A percentile compares a stretch with the other conserved stretches of the same genome.
phyloP scores from a whole-genome alignment of 164 flowering plant genomes.

The Liriodendron chinense region DNA sequence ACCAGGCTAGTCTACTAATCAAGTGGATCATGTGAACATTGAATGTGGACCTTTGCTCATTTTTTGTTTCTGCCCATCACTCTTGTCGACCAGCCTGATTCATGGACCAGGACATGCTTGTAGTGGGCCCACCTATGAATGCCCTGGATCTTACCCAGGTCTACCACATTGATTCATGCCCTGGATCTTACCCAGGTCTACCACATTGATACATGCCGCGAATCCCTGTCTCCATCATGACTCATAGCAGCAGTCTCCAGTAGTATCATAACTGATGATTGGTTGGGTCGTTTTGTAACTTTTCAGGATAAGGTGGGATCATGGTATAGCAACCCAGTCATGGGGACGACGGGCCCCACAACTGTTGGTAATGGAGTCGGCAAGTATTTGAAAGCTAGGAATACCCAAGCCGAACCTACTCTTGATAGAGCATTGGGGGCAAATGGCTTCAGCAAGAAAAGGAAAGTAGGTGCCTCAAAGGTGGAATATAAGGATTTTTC shows the following conservation, averaged over 20 bases:
- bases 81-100: too few relatives aligned
- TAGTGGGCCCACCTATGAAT: not conserved
- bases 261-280: not conserved
- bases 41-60: not conserved
- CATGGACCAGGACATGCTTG: not conserved
- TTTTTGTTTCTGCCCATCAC: not conserved
- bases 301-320: constrained; percentile 85
- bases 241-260: not conserved
- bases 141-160: not conserved
- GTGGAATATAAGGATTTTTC: constrained; percentile 68
- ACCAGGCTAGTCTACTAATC: not conserved
- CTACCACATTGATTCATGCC: not conserved
- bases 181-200: not conserved
- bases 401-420: constrained; percentile 25
- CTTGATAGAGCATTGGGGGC: constrained; percentile 24
- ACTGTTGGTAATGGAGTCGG: constrained; percentile 69
- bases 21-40: not conserved
- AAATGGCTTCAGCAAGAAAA: constrained; percentile 51
- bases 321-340: constrained; percentile 91
- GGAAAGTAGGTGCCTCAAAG: constrained; percentile 44
- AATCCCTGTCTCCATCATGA: not conserved
- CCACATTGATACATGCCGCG: not conserved
- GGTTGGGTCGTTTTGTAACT: not conserved
- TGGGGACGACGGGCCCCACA: constrained; percentile 43
- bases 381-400: constrained; percentile 73